Conservation (phyloP, 352 stramenopile species). For the Globisporangium nagaii region DNA sequence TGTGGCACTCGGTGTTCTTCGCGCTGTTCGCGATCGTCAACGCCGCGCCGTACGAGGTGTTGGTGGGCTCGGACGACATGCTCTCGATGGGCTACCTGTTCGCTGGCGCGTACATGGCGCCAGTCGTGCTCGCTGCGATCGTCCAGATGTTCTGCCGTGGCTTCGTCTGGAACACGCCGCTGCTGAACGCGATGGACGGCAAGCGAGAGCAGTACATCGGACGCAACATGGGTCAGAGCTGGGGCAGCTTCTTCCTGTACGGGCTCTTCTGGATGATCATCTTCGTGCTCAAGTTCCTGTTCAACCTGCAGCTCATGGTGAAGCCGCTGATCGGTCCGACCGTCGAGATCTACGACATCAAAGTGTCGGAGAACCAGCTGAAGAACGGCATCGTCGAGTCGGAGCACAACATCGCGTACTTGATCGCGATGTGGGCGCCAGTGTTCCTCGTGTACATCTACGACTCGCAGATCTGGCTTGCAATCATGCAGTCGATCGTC, state of each 20-base stretch:
- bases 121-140: slow-evolving; percentile 51
- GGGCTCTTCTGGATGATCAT: slow-evolving; percentile 75
- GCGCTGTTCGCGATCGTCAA: slow-evolving; percentile 71
- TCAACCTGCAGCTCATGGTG: slow-evolving; percentile 97
- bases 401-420: slow-evolving; percentile 78
- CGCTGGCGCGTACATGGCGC: slow-evolving; percentile 48
- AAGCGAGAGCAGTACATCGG: slow-evolving; percentile 76
- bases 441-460: slow-evolving; percentile 85
- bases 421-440: slow-evolving; percentile 70
- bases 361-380: slow-evolving; percentile 31
- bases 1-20: slow-evolving; percentile 83
- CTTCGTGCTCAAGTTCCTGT: slow-evolving; percentile 94
- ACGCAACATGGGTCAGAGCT: slow-evolving; percentile 70
- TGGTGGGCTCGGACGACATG: slow-evolving; percentile 55
- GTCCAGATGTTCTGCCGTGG: slow-evolving; percentile 63
- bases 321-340: slow-evolving; percentile 96
- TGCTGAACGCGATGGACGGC: slow-evolving; percentile 67
- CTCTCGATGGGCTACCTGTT: slow-evolving; percentile 54
- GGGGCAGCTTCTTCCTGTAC: slow-evolving; percentile 59
- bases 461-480: slow-evolving; percentile 85
- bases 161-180: slow-evolving; percentile 43
- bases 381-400: slow-evolving; percentile 62
- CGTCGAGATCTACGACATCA: slow-evolving; percentile 90
- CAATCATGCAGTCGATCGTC: slow-evolving; percentile 75
- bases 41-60: slow-evolving; percentile 50